Conservation (phyloP, 2,329 filamentous ascomycete species). For the Ceratocystis diversiconidia region DNA sequence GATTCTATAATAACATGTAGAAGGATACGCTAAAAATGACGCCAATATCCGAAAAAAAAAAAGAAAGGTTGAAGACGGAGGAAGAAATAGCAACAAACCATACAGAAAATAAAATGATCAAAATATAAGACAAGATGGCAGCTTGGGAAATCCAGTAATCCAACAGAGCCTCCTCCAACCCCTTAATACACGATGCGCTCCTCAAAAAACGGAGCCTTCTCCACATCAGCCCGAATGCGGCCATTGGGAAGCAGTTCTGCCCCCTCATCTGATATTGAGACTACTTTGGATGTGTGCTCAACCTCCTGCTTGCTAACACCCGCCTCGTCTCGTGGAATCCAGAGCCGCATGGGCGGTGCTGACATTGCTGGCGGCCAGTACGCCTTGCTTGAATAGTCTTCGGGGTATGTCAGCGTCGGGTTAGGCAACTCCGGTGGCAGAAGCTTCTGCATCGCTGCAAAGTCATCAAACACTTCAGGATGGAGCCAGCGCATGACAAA, state of each 20-base stretch:
- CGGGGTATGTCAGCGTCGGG: slow-evolving; percentile 32
- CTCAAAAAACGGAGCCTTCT: slow-evolving; percentile 28
- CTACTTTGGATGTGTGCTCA: slow-evolving; percentile 48
- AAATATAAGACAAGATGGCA: too few species aligned
- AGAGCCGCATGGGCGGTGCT: slow-evolving; percentile 47
- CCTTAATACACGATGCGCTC: slow-evolving; percentile 28
- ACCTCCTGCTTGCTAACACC: slow-evolving; percentile 61
- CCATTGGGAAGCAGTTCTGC: slow-evolving; percentile 43
- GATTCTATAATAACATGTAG: background rate
- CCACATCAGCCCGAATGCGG: slow-evolving; percentile 26
- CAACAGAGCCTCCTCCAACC: background rate
- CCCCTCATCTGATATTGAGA: slow-evolving; percentile 59
- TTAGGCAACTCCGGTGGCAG: slow-evolving; percentile 20
- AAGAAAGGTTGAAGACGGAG: background rate
- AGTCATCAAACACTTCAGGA: slow-evolving; percentile 64
- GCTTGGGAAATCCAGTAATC: background rate
- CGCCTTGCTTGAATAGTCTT: slow-evolving; percentile 45
- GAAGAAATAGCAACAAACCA: background rate
- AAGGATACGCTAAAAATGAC: background rate
- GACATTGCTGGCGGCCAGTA: slow-evolving; percentile 60
- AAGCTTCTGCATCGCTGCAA: slow-evolving; percentile 35
- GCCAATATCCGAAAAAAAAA: background rate
- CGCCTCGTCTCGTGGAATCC: slow-evolving; percentile 59
- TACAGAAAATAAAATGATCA: too few species aligned
- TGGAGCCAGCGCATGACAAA: slow-evolving; percentile 56